phyloP scores from a whole-genome alignment of 1,139 yeast species.

The Hyphopichia pseudoburtonii region DNA sequence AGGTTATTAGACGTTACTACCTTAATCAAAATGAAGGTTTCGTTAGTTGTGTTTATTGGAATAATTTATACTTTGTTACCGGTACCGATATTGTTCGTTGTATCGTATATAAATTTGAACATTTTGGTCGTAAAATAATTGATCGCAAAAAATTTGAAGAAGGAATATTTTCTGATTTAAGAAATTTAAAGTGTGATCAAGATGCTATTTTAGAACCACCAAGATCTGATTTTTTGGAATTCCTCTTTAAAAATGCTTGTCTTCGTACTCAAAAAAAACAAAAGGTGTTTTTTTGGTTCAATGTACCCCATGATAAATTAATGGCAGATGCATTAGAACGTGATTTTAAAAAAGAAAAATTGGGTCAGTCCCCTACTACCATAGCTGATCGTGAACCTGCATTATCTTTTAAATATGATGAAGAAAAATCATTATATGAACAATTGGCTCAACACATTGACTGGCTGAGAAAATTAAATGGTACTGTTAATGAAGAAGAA shows the following conservation, averaged over 20 bases:
- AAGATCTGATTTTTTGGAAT: slow-evolving; percentile 80
- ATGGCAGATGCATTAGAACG: slow-evolving; percentile 94
- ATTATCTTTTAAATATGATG: slow-evolving; percentile 56
- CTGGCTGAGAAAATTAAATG: slow-evolving; percentile 21
- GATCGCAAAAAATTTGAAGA: slow-evolving; percentile 96
- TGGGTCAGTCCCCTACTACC: slow-evolving; percentile 61
- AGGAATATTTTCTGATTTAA: slow-evolving; percentile 87
- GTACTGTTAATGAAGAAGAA: slow-evolving; percentile 3
- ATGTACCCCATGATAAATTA: slow-evolving; percentile 89
- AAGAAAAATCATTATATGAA: slow-evolving; percentile 42
- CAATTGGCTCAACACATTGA: slow-evolving; percentile 52
- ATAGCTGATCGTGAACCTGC: slow-evolving; percentile 62
- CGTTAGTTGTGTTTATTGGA: slow-evolving; percentile 92
- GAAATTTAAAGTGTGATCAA: slow-evolving; percentile 82
- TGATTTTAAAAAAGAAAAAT: slow-evolving; percentile 77
- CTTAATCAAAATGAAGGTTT: slow-evolving; percentile 87
- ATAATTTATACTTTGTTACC: slow-evolving; percentile 82
- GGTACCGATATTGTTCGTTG: slow-evolving; percentile 97
- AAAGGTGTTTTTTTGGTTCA: slow-evolving; percentile 95
- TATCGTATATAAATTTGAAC: slow-evolving; percentile 83
- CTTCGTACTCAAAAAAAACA: slow-evolving; percentile 94
- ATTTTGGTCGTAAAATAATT: slow-evolving; percentile 80
- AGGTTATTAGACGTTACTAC: slow-evolving; percentile 81
- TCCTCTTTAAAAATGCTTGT: slow-evolving; percentile 82
- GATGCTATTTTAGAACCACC: slow-evolving; percentile 91